Conservation (phyloP, 108 stramenopile genomes). For the Hondaea fermentalgiana region DNA sequence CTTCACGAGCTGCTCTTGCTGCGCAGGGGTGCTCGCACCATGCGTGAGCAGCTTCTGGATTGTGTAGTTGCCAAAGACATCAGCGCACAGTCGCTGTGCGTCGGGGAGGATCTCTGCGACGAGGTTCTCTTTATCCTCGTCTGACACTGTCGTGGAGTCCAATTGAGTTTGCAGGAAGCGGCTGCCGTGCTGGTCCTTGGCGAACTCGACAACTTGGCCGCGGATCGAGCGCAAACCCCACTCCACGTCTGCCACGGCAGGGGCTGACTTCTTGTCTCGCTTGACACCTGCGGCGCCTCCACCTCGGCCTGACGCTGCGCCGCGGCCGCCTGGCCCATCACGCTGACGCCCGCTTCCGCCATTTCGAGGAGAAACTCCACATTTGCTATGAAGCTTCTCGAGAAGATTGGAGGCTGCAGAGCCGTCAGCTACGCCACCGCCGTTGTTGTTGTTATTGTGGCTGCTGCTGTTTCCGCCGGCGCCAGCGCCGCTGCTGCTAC, state of each 20-base stretch:
- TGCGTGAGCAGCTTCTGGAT: not conserved
- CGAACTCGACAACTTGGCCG: constrained; percentile 75
- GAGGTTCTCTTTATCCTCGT: constrained; percentile 62
- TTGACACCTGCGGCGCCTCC: not conserved
- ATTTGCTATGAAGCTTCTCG: not conserved
- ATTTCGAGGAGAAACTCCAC: not conserved
- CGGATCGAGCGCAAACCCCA: constrained; percentile 9
- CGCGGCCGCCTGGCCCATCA: not conserved
- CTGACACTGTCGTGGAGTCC: constrained; percentile 51
- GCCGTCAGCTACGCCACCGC: too few species aligned
- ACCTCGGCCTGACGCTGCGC: not conserved
- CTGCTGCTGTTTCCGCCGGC: too few species aligned
- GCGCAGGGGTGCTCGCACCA: not conserved
- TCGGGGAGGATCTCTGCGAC: constrained; percentile 73
- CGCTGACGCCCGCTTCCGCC: not conserved
- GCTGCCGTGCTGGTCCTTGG: constrained; percentile 94
- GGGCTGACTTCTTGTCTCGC: not conserved
- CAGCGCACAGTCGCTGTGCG: constrained; percentile 60
- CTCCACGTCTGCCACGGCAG: not conserved
- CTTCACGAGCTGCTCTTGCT: not conserved
- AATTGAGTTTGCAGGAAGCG: constrained; percentile 90
- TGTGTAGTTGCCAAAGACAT: constrained; percentile 75
- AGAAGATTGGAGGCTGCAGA: not conserved
- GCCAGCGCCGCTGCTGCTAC: too few species aligned
- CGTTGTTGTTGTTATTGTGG: too few species aligned